A percentile compares a stretch with the other conserved stretches of the same genome.
These are phyloP conservation scores for Globisporangium carolinianum DNA, from an alignment of 352 stramenopile species.

Conservation along the genomic window DNA sequence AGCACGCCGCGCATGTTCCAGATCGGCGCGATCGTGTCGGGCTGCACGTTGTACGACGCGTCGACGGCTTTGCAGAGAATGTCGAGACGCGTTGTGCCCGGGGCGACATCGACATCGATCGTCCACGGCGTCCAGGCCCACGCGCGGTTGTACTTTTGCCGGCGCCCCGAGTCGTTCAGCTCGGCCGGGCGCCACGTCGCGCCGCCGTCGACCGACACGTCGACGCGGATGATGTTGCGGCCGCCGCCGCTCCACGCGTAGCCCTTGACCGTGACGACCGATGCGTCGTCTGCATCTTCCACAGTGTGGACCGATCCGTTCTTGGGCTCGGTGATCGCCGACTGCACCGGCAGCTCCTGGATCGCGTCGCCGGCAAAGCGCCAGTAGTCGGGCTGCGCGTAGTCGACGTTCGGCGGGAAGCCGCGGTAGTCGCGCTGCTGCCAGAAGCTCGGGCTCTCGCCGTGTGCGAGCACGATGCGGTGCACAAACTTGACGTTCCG, in stretches of 20 bases:
- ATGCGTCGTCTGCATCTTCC: conserved; percentile 53
- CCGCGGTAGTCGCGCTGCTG: conserved; percentile 91
- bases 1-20: conserved; percentile 98
- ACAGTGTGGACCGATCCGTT: conserved; percentile 37
- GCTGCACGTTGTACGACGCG: conserved; percentile 95
- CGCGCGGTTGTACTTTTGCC: conserved; percentile 85
- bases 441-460: conserved; percentile 88
- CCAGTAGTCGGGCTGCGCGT: conserved; percentile 76
- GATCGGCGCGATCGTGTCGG: conserved; percentile 91
- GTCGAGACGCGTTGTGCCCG: conserved; percentile 74
- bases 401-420: conserved; percentile 84
- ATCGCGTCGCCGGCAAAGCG: conserved; percentile 85
- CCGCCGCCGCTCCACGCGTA: conserved; percentile 94
- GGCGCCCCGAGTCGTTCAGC: conserved; percentile 74
- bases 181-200: conserved; percentile 90
- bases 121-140: conserved; percentile 97
- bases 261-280: conserved; percentile 87
- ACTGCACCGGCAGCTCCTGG: conserved; percentile 89
- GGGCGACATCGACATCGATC: conserved; percentile 84
- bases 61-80: conserved; percentile 94
- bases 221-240: conserved; percentile 93
- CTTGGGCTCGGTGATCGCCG: conserved; percentile 84
- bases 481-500: conserved; percentile 97
- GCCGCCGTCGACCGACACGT: conserved; percentile 92
- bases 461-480: conserved; percentile 79